These are phyloP conservation scores for Wallemia hederae DNA, from an alignment of 1,284 basidiomycete species.

Conservation along the genomic window DNA sequence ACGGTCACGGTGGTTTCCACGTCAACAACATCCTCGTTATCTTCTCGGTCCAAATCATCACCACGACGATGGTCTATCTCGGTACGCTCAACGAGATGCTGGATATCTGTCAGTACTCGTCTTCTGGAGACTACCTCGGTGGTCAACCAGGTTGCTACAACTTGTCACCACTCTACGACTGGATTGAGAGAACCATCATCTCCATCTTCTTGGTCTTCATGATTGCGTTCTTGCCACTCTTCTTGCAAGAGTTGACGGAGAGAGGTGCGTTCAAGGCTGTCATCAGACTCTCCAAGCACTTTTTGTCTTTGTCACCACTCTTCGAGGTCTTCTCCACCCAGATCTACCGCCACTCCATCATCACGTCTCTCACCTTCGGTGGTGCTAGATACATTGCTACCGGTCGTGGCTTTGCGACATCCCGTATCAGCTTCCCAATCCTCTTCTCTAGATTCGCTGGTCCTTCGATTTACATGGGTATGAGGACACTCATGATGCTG, in stretches of 20 bases:
- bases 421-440: constrained; percentile 69
- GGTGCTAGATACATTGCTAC: constrained; percentile 94
- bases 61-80: constrained; percentile 45
- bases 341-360: constrained; percentile 79
- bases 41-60: constrained; percentile 70
- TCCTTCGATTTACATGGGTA: constrained; percentile 80
- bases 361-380: constrained; percentile 80
- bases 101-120: constrained; percentile 42
- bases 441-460: constrained; percentile 87
- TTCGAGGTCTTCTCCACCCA: constrained; percentile 92
- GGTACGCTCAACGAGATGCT: constrained; percentile 62
- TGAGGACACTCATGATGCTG: constrained; percentile 62
- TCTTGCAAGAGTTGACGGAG: constrained; percentile 82
- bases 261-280: constrained; percentile 67
- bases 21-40: constrained; percentile 99
- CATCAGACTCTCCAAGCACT: constrained; percentile 66
- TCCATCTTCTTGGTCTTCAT: constrained; percentile 90
- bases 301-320: constrained; percentile 65
- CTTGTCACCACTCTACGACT: constrained; percentile 56
- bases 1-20: constrained; percentile 97
- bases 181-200: constrained; percentile 81
- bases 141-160: constrained; percentile 71
- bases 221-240: constrained; percentile 72
- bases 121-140: constrained; percentile 35
- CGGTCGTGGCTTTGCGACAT: constrained; percentile 88